Base-by-base conservation (phyloP, 2,329 filamentous ascomycete genomes). In the Phoma herbarum region DNA sequence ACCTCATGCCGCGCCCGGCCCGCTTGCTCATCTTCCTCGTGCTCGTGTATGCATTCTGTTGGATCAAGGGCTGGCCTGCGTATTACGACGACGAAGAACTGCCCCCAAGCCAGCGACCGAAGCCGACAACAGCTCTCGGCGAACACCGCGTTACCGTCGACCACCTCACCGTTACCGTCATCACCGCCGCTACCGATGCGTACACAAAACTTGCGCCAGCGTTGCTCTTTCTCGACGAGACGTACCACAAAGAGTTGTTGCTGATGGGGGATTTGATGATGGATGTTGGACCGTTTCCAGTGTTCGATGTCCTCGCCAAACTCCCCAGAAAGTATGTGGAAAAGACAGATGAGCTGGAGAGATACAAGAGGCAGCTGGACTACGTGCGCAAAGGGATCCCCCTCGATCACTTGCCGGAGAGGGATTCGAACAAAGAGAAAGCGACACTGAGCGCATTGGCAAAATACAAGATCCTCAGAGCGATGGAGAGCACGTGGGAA, bases 101-200 rank as follows among this genome's bases (percentile, higher is more conserved):
- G 14, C 70, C 71, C 5, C 62, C 65, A 5, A 64, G 37, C 60
- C 55, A 58, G 49, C 66, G 62, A 20, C 63, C 62, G 12, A 61
- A 64, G 50, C 54, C 59, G 25, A 61, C 60, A 4, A 62, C 54
- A 22, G 57, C 62, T 5, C 48, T 61, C 4, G 65, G 60, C 18
- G 70, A 69, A 20, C 56, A 69, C 52, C 52, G 29, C 26, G 65
- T 73, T 51, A 41, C 61, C n/a, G 47, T 58, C 37, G 68, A 73
- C 44, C 61, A 73, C 31, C 63, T 86, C 29, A 79, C 86, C 42
- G 81, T 87, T 5, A 77, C 85, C 18, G 77, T 87, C 64, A 82
- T 82, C 58, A 87, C 85, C 2, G 84, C 84, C 33, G 84, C 85
- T 4, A 84, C 82, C 20, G 83, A 87, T 68, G 80, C 83, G 22